Conservation (phyloP, 1,284 basidiomycete genomes). For the Trametes hirsuta region DNA sequence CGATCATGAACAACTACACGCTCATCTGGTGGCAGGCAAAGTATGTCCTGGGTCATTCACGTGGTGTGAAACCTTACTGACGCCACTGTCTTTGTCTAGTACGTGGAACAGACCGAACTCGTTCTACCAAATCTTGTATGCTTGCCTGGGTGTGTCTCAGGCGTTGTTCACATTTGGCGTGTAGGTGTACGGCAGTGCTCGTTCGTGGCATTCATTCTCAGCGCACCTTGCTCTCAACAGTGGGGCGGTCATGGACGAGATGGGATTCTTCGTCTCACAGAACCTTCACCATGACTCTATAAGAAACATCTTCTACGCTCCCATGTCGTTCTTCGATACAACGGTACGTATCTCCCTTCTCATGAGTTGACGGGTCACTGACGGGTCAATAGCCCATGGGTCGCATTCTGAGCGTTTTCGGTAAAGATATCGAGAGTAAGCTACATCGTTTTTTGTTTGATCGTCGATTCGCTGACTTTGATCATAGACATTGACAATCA, state of each 20-base stretch:
- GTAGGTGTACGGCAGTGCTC: constrained; percentile 37
- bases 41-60: constrained; percentile 34
- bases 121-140: constrained; percentile 78
- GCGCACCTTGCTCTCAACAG: constrained; percentile 35
- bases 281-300: constrained; percentile 61
- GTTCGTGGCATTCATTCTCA: no score
- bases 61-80: constrained; percentile 1
- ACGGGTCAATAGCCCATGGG: constrained; percentile 51
- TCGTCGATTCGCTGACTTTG: neutral
- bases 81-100: constrained; percentile 35
- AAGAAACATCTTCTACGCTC: constrained; percentile 63
- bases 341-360: constrained; percentile 41
- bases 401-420: constrained; percentile 66
- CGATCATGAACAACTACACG: constrained; percentile 59
- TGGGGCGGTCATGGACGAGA: constrained; percentile 56
- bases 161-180: constrained; percentile 67
- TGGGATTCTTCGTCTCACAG: constrained; percentile 61
- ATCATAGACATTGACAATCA: constrained; percentile 62
- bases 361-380: neutral
- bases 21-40: constrained; percentile 77
- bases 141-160: constrained; percentile 60
- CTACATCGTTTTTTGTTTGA: neutral
- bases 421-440: constrained; percentile 65
- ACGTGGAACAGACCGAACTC: constrained; percentile 51
- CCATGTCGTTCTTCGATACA: constrained; percentile 74